These are phyloP conservation scores for Phytophthora foliorum DNA, from an alignment of 352 stramenopile species.

Conservation along the genomic window DNA sequence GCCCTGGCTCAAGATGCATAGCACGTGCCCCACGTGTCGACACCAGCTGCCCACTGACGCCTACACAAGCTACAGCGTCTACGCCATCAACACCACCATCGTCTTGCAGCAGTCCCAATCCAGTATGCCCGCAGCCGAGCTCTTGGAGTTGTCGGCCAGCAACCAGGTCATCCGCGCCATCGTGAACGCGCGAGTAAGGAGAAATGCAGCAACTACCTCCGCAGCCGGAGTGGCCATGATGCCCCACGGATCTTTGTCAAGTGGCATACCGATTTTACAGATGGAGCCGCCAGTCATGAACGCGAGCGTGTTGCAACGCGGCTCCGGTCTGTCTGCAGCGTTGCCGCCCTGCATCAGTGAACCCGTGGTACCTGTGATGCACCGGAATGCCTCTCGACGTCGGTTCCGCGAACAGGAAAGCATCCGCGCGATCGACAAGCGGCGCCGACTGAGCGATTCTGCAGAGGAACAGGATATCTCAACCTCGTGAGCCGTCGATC, in stretches of 20 bases:
- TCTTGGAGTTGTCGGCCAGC: slow-evolving; percentile 83
- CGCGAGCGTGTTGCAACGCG: slow-evolving; percentile 77
- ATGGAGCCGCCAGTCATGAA: slow-evolving; percentile 79
- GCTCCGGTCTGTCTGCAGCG: slow-evolving; percentile 42
- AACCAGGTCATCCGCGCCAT: slow-evolving; percentile 90
- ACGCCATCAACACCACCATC: slow-evolving; percentile 92
- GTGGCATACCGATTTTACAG: slow-evolving; percentile 63
- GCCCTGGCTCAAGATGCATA: slow-evolving; percentile 90
- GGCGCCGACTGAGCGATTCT: slow-evolving; percentile 57
- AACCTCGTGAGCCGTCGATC: slow-evolving; percentile 38
- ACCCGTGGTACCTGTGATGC: slow-evolving; percentile 74
- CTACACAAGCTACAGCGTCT: slow-evolving; percentile 90
- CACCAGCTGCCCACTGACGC: slow-evolving; percentile 83
- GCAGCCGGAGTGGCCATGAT: slow-evolving; percentile 1
- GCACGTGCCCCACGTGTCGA: slow-evolving; percentile 86
- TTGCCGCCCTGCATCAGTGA: slow-evolving; percentile 72
- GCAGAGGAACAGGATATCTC: slow-evolving; percentile 70
- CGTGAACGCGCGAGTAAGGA: slow-evolving; percentile 84
- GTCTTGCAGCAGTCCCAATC: slow-evolving; percentile 89
- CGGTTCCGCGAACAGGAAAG: slow-evolving; percentile 61
- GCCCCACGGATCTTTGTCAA: slow-evolving; percentile 38
- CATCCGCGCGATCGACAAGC: slow-evolving; percentile 64
- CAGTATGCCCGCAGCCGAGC: slow-evolving; percentile 73
- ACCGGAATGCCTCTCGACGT: slow-evolving; percentile 71
- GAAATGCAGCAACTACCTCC: slow-evolving; percentile 46